phyloP scores from a whole-genome alignment of 2,329 filamentous ascomycete genomes.

The Ophiostoma pallidulum region DNA sequence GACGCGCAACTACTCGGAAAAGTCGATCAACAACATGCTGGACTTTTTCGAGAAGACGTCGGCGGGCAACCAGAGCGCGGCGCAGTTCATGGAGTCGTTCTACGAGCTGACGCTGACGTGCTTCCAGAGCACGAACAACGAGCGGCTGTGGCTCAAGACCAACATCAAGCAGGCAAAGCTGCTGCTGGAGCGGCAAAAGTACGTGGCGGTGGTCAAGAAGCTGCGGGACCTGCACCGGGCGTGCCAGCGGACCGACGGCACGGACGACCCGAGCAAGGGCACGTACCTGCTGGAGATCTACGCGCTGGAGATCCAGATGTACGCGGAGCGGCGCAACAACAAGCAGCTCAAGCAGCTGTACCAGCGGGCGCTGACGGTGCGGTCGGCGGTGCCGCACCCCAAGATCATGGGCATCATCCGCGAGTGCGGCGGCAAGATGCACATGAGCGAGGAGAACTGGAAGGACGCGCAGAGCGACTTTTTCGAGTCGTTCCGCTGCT shows the following conservation, averaged over 20 bases:
- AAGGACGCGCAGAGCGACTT: slow-evolving; percentile 95
- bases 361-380: slow-evolving; percentile 80
- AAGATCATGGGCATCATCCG: slow-evolving; percentile 99
- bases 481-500: slow-evolving; percentile 97
- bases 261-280: slow-evolving; percentile 87
- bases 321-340: slow-evolving; percentile 92
- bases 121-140: slow-evolving; percentile 96
- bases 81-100: slow-evolving; percentile 83
- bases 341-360: slow-evolving; percentile 92
- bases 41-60: slow-evolving; percentile 94
- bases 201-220: slow-evolving; percentile 68
- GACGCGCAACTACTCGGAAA: slow-evolving; percentile 96
- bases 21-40: slow-evolving; percentile 98
- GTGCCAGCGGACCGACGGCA: slow-evolving; percentile 79
- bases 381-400: slow-evolving; percentile 94
- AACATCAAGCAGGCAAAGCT: slow-evolving; percentile 94
- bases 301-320: slow-evolving; percentile 97
- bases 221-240: slow-evolving; percentile 80
- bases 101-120: slow-evolving; percentile 89
- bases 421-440: slow-evolving; percentile 98
- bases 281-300: slow-evolving; percentile 95
- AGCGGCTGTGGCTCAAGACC: slow-evolving; percentile 93
- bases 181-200: slow-evolving; percentile 86
- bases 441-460: slow-evolving; percentile 99
- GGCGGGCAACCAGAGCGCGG: slow-evolving; percentile 59